Evolutionary conservation across 179 eudicot species (phyloP), one percentile per base, ranked within the genome.

Genomic region (Amaranthus tricolor): DNA sequence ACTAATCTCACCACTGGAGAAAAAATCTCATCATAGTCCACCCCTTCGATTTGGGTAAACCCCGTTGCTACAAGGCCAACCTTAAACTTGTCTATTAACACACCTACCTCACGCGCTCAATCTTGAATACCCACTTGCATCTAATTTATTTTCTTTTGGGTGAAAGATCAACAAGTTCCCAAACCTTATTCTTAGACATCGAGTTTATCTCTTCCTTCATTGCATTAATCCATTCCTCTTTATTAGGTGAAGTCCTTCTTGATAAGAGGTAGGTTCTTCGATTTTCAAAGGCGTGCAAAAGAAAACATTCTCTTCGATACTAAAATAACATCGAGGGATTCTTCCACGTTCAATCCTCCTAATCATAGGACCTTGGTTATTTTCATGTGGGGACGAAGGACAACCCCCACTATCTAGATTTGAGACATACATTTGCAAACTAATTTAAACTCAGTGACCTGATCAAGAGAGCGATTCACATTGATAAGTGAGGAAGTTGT

Each of bases 1-100:
- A 49, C 55, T 14, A 72, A 44, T 31, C 75, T 72, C 49, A 72
- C 55, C 19, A 72, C 43, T 7, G 70, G 47, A 64, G 75, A 77
- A 45, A 77, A 62, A 0, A 58, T 71, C 12, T 53, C 57, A 11
- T 70, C 59, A 9, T 77, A 70, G 43, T 62, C 59, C 31, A 43
- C 16, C 15, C 57, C 57, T 6, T 13, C n/a, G 6, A 53, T 53
- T 53, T 53, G 57, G n/a, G 57, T 13, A 53, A 11, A 53, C 15
- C 57, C 57, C 16, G 10, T 53, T 0, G 57, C 57, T 53, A 53
- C 57, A 11, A 53, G 16, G 16, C 57, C 15, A 6, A 16, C 57
- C 57, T 53, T 53, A 53, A 53, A 53, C 40, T 31, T 31, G 40
- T 31, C 40, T 31, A 31, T 31, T 31, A 31, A 31, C 40, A 31